These are phyloP conservation scores for Primulina eburnea DNA, from an alignment of 257 asterid species.

Conservation along the genomic window DNA sequence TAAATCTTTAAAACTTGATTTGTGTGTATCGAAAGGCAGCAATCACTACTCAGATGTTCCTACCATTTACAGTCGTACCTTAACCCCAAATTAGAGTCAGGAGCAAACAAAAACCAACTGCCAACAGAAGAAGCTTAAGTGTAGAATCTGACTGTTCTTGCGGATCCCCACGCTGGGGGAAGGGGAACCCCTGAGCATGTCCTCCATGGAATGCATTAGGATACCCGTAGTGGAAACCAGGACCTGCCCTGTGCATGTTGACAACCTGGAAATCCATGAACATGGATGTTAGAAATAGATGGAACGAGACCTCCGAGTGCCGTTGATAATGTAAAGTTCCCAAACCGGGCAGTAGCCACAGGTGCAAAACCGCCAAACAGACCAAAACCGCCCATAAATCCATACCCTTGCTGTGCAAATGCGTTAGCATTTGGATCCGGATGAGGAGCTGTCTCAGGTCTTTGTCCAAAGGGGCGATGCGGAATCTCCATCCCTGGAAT, in stretches of 20 bases:
- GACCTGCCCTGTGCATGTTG: constrained; percentile 54
- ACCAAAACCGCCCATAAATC: too few relatives aligned
- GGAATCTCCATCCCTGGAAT: constrained; percentile 57
- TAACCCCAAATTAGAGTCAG: not conserved
- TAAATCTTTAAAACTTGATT: too few relatives aligned
- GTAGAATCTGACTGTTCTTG: not conserved
- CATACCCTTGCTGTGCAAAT: constrained; percentile 44
- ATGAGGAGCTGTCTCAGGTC: constrained; percentile 57
- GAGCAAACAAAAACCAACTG: too few relatives aligned
- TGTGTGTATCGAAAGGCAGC: too few relatives aligned
- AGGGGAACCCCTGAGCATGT: constrained; percentile 40
- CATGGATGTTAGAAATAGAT: constrained; percentile 49
- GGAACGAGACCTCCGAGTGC: constrained; percentile 54
- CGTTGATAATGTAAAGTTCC: constrained; percentile 43
- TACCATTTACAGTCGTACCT: not conserved
- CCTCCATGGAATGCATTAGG: constrained; percentile 49
- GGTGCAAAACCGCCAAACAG: constrained; percentile 46
- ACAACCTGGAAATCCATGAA: constrained; percentile 48
- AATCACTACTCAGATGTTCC: too few relatives aligned
- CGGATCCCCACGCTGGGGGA: not conserved
- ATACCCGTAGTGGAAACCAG: constrained; percentile 60
- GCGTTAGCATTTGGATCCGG: constrained; percentile 42
- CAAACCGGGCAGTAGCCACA: constrained; percentile 45
- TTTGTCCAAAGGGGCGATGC: constrained; percentile 47
- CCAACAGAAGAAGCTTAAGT: not conserved